Base-by-base conservation (phyloP, 345 rosid species). In the Sisymbrium altissimum region DNA sequence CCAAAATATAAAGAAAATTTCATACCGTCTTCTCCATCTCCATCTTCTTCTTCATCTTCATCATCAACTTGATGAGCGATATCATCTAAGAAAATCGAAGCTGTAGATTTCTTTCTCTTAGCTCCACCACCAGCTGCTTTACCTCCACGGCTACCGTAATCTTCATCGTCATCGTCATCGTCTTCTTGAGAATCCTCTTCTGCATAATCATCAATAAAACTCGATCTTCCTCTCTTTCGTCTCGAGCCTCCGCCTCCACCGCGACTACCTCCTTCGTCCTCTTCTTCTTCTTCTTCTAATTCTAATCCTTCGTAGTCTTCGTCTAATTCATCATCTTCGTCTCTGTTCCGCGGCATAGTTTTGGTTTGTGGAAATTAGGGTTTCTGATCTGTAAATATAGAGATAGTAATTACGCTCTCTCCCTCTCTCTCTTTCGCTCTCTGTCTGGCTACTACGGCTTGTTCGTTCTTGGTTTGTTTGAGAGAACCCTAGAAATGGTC, bases 1-100 rank as follows among this genome's bases (percentile, higher is more conserved):
- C 27, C 38, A 43, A 25, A 8, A 35, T 1, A 40, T 2, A 6
- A 6, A 14, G 1, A n/a, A 7, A 41, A 33, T 50, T 14, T 15
- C 11, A 27, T 82, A 93, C 98, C 98, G 43, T 94, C 89, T 60
- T 91, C 97, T 13, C 83, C 91, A 1, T 88, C 91, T 5, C 84
- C 98, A 13, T 91, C 98, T 3, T 94, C 98, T 67, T 94, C 98
- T 0, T 94, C 98, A 0, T 89, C 98, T 9, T 91, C 98, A 53
- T 87, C 88, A 70, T 89, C 91, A 1, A 91, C 96, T 70, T 78
- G 84, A 0, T 78, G 82, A 0, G 98, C 98, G 56, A 84, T 88
- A 7, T 66, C 65, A 64, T 91, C 97, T 44, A 94, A 74, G 78
- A 86, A 94, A 11, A 79, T 84, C 81, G 25, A 49, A 45, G 63